Conservation (phyloP, 176 grass and related monocot genomes). For the Leersia perrieri region DNA sequence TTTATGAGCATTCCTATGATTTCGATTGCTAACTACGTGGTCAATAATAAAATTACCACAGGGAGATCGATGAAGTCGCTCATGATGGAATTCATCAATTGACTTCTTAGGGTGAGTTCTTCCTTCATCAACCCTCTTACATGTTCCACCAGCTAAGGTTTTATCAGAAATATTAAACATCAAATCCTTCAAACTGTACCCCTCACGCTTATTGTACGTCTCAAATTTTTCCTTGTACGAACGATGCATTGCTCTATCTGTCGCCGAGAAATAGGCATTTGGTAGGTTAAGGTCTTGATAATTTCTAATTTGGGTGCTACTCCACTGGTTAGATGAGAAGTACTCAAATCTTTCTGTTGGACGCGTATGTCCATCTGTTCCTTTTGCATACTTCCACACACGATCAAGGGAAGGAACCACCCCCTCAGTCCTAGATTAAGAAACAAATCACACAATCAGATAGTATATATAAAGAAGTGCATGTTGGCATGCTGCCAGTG, state of each 20-base stretch:
- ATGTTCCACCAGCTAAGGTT: neutral
- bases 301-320: conserved; percentile 12
- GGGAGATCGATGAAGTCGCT: conserved; percentile 12
- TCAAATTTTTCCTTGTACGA: neutral
- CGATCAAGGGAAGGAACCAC: neutral
- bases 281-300: conserved; percentile 20
- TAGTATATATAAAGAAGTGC: conserved; percentile 3
- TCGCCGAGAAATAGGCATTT: conserved; percentile 18
- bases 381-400: conserved; percentile 9
- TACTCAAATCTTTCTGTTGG: neutral
- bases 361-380: neutral
- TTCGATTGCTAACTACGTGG: neutral
- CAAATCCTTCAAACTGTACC: neutral
- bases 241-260: conserved; percentile 17
- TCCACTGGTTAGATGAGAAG: conserved; percentile 5
- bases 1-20: conserved; percentile 10
- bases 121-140: conserved; percentile 12
- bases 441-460: conserved; percentile 6
- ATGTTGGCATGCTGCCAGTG: neutral
- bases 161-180: neutral
- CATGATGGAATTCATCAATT: conserved; percentile 16
- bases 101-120: neutral
- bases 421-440: conserved; percentile 26
- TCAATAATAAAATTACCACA: conserved; percentile 21
- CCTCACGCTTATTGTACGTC: neutral